These are phyloP conservation scores for Boletus tylopilopsis DNA, from an alignment of 768 basidiomycete species.

Conservation along the genomic window DNA sequence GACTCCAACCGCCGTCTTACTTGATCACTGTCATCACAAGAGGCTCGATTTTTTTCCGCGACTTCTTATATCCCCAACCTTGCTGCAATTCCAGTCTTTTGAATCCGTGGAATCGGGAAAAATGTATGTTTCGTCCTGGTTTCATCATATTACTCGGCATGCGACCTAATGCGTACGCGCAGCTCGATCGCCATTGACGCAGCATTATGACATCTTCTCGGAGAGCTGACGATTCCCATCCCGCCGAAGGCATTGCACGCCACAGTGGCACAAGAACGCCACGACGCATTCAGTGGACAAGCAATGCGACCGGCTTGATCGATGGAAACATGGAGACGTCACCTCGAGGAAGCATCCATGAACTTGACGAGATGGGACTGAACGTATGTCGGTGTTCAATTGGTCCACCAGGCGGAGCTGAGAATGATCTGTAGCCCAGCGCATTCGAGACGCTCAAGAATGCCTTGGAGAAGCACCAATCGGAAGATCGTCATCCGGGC, in stretches of 20 bases:
- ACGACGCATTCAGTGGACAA: slow-evolving; percentile 52
- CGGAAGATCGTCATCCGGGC: slow-evolving; percentile 11
- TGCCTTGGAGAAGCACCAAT: slow-evolving; percentile 50
- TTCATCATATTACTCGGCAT: no score
- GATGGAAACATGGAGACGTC: not conserved
- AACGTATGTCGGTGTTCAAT: slow-evolving; percentile 40
- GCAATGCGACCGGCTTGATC: slow-evolving; percentile 21
- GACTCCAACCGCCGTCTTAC: no score
- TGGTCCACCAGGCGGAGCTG: not conserved
- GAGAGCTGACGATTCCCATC: slow-evolving; percentile 6
- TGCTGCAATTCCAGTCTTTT: no score
- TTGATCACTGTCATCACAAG: no score
- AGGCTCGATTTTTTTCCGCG: no score
- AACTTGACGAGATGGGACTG: slow-evolving; percentile 51
- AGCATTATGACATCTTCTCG: slow-evolving; percentile 20
- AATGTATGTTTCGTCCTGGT: no score
- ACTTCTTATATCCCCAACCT: no score
- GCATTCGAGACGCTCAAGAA: slow-evolving; percentile 47
- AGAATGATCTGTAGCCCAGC: slow-evolving; percentile 33
- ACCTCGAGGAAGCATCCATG: slow-evolving; percentile 28
- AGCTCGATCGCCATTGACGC: slow-evolving; percentile 6
- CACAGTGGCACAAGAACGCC: slow-evolving; percentile 40
- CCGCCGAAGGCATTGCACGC: slow-evolving; percentile 16
- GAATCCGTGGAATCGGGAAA: no score
- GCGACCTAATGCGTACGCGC: not conserved